Base-by-base conservation (phyloP, 2,329 filamentous ascomycete species). In the Sporothrix brunneoviolacea region DNA sequence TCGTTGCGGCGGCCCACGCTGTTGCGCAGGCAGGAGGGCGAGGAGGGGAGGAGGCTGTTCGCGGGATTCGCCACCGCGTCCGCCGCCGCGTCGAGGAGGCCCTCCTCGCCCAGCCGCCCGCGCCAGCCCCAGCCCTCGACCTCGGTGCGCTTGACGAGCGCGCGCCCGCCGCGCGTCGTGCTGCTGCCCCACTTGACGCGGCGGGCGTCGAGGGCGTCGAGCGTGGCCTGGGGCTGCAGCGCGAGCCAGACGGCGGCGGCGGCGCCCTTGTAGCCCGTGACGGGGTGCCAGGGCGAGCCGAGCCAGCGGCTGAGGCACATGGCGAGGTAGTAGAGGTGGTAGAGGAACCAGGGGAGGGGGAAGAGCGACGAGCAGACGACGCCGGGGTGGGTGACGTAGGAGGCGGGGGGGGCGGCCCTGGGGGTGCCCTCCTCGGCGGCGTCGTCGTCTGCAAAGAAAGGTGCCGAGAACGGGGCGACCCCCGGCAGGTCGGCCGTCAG, bases 221-320 rank as follows among this genome's bases (percentile, higher is more conserved):
- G 72, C 18, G 74, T 72, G 15, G 77, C 76, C 52, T 84, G 77
- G 8, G 80, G 70, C 18, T 84, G 77, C 12, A 97, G 77, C 0
- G 85, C 80, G 7, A 95, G 69, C 85, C 88, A 96, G 21, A 86
- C 83, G 5, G 88, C 79, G 0, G 89, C 81, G 42, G 77, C 77
- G 8, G 91, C 88, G 37, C 86, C 91, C 18, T 79, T 76, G 69
- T 95, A 95, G 0, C 83, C 75, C n/a, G 76, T 77, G 43, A 88
- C 75, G 1, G 79, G 75, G 65, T 97, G 91, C 93, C 93, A 98
- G 10, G 87, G 87, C 3, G 88, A 94, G 43, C 93, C 93, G 22
- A 90, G 64, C 71, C 79, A 82, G 56, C 91, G 86, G 13, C 82
- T 81, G 15, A 95, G 38, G 64, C 83, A 83, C 64, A 94, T 83